Conservation (phyloP, 1,284 basidiomycete species). For the Puccinia horiana region DNA sequence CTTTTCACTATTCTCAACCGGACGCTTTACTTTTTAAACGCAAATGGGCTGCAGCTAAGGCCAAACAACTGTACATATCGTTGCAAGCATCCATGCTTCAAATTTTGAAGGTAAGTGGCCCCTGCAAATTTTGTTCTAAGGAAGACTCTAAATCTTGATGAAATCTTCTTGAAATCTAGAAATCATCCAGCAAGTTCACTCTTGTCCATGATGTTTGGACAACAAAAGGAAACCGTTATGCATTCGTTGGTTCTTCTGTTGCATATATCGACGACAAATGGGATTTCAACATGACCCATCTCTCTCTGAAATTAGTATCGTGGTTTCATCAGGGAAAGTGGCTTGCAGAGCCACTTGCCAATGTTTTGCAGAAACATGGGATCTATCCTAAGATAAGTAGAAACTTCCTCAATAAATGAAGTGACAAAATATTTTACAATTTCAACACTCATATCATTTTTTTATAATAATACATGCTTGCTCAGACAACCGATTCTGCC, state of each 20-base stretch:
- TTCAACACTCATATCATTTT: conserved; percentile 5
- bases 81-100: conserved; percentile 12
- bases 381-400: conserved; percentile 14
- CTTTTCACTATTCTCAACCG: conserved; percentile 20
- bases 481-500: conserved; percentile 27
- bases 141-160: neutral
- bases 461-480: conserved; percentile 16
- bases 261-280: conserved; percentile 25
- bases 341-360: conserved; percentile 40
- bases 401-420: neutral
- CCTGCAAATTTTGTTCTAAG: neutral
- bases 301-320: conserved; percentile 17
- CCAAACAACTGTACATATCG: conserved; percentile 18
- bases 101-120: neutral
- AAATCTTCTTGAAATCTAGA: neutral
- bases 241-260: conserved; percentile 20
- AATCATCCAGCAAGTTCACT: conserved; percentile 17
- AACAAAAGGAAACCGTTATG: conserved; percentile 33
- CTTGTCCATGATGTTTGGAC: conserved; percentile 34
- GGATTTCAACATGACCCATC: conserved; percentile 23
- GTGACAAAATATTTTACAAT: neutral
- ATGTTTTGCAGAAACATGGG: conserved; percentile 21
- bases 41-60: conserved; percentile 28
- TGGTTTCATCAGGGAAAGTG: too few relatives aligned
- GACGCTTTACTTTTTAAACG: conserved; percentile 17